phyloP scores from a whole-genome alignment of 768 basidiomycete genomes.

The Calvatia gigantea region DNA sequence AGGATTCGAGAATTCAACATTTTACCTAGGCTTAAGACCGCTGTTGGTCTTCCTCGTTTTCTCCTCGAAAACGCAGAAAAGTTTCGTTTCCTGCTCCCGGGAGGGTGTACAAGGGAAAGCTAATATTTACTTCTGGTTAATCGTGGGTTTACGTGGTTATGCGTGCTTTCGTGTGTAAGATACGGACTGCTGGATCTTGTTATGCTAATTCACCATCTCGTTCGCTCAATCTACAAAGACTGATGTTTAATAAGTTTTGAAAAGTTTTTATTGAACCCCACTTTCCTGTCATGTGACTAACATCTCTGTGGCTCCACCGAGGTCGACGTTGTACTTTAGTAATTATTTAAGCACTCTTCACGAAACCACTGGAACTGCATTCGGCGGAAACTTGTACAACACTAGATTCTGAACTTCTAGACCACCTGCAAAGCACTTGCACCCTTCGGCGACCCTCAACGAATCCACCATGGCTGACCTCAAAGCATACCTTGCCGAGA shows the following conservation, averaged over 20 bases:
- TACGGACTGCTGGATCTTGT: background rate
- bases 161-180: background rate
- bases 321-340: background rate
- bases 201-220: background rate
- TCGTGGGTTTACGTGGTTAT: background rate
- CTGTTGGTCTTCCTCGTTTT: conserved; percentile 50
- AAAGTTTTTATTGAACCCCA: too few species aligned
- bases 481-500: conserved; percentile 83
- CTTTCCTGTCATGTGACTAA: too few species aligned
- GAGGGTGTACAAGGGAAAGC: conserved; percentile 42
- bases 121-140: background rate
- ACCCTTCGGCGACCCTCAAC: too few species aligned
- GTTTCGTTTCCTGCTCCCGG: conserved; percentile 53
- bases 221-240: background rate
- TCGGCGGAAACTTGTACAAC: background rate
- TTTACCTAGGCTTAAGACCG: conserved; percentile 33
- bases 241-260: background rate
- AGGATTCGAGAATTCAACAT: background rate
- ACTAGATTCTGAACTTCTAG: background rate
- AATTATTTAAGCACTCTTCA: background rate
- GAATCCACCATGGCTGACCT: conserved; percentile 42
- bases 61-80: conserved; percentile 46
- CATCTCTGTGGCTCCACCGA: too few species aligned
- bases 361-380: background rate
- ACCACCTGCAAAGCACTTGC: background rate